Percentiles rank a stretch among this genome's conserved stretches.
Evolutionary conservation across 345 rosid genomes (phyloP).

Genomic region (Trapa incisa): DNA sequence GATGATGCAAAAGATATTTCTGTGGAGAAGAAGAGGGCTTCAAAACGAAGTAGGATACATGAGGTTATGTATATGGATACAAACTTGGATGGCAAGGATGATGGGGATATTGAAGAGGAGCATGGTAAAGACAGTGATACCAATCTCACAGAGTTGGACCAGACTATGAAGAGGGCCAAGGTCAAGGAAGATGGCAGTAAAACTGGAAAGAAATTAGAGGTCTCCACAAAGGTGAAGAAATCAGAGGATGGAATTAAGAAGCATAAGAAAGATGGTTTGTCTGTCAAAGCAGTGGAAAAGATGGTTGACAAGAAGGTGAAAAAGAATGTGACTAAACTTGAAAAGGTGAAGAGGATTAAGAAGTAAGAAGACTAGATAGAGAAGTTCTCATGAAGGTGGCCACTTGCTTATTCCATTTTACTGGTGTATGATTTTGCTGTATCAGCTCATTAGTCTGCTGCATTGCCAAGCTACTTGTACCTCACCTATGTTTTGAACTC

Average conservation of each 20-base stretch:
- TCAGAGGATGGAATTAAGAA: constrained; percentile 5
- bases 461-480: not conserved
- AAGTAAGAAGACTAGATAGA: not conserved
- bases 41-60: constrained; percentile 6
- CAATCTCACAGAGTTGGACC: not conserved
- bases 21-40: constrained; percentile 7
- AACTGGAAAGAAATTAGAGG: constrained; percentile 1
- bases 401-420: not conserved
- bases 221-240: not conserved
- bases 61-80: constrained; percentile 14
- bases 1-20: not conserved
- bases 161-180: constrained; percentile 3
- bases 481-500: not conserved
- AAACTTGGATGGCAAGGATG: constrained; percentile 8
- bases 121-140: not conserved
- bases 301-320: constrained; percentile 7
- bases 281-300: constrained; percentile 1
- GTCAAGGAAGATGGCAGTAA: not conserved
- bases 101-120: not conserved
- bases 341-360: constrained; percentile 5
- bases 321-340: not conserved
- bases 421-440: not conserved
- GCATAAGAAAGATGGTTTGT: constrained; percentile 2
- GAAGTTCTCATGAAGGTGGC: not conserved
- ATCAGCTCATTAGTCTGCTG: not conserved